Conservation (phyloP, 2,329 filamentous ascomycete genomes). For the Laburnicola sp. region DNA sequence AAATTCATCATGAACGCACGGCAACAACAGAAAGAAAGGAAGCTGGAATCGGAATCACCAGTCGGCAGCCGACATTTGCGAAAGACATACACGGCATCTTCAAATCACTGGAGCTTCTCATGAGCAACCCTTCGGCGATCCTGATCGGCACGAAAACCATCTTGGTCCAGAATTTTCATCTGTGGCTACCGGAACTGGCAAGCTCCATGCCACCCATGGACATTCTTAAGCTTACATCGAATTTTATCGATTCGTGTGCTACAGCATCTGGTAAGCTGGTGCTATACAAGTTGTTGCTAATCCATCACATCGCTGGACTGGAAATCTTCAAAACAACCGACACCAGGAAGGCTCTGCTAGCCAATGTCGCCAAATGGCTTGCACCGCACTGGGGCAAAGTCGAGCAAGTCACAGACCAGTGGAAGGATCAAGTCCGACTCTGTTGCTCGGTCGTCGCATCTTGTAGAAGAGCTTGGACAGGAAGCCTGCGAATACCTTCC, state of each 20-base stretch:
- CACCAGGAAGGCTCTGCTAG: conserved; percentile 71
- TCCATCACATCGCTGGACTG: conserved; percentile 86
- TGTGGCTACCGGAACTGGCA: conserved; percentile 90
- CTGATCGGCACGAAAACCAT: conserved; percentile 93
- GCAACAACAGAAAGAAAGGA: conserved; percentile 83
- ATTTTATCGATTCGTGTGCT: conserved; percentile 90
- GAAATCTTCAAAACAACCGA: conserved; percentile 79
- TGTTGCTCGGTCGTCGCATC: conserved; percentile 92
- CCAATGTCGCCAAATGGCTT: conserved; percentile 88
- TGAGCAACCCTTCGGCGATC: conserved; percentile 82
- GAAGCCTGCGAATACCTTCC: conserved; percentile 88
- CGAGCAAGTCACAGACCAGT: conserved; percentile 75
- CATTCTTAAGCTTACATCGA: conserved; percentile 86
- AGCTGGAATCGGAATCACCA: conserved; percentile 80
- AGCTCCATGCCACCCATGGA: conserved; percentile 78
- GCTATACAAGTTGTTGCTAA: conserved; percentile 87
- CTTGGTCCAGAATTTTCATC: conserved; percentile 93
- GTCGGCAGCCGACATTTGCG: conserved; percentile 71
- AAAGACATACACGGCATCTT: conserved; percentile 85
- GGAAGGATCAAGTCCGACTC: conserved; percentile 88
- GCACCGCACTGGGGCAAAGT: conserved; percentile 88
- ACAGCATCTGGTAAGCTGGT: conserved; percentile 87
- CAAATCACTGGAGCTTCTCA: conserved; percentile 83
- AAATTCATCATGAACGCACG: conserved; percentile 93
- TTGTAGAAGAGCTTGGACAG: conserved; percentile 72